Conservation (phyloP, 257 asterid genomes). For the Coffea canephora region DNA sequence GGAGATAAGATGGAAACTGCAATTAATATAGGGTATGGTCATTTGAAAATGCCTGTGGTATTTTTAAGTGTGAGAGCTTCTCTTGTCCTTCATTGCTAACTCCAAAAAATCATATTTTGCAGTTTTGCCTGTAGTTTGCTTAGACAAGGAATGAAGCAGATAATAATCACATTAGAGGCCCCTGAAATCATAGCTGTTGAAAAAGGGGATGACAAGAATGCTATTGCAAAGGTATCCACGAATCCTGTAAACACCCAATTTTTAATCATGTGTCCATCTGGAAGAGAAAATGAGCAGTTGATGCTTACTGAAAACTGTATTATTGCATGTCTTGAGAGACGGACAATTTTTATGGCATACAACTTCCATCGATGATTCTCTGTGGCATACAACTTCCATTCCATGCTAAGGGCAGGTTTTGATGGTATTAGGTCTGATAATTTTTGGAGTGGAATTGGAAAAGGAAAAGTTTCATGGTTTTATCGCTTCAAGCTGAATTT, state of each 20-base stretch:
- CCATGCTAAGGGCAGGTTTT: no score
- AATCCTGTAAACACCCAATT: constrained; percentile 5
- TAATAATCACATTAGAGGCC: constrained; percentile 56
- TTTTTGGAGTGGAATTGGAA: background rate
- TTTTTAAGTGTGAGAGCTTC: constrained; percentile 1
- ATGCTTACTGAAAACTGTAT: background rate
- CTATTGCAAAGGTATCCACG: constrained; percentile 68
- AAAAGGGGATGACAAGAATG: constrained; percentile 64
- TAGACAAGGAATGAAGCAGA: constrained; percentile 97
- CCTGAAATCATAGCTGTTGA: constrained; percentile 72
- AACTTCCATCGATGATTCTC: background rate
- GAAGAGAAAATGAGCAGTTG: background rate
- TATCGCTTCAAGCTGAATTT: background rate
- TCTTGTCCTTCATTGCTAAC: constrained; percentile 32
- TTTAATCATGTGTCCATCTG: background rate
- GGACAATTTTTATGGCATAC: background rate
- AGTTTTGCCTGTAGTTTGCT: constrained; percentile 95
- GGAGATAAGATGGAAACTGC: constrained; percentile 99
- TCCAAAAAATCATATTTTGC: constrained; percentile 32
- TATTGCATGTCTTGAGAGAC: background rate
- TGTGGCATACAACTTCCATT: background rate
- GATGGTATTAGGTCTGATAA: background rate
- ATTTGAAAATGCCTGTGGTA: background rate
- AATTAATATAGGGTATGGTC: constrained; percentile 65
- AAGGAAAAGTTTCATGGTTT: background rate